Base-by-base conservation (phyloP, 352 stramenopile genomes). In the Phytopythium oedochilum region DNA sequence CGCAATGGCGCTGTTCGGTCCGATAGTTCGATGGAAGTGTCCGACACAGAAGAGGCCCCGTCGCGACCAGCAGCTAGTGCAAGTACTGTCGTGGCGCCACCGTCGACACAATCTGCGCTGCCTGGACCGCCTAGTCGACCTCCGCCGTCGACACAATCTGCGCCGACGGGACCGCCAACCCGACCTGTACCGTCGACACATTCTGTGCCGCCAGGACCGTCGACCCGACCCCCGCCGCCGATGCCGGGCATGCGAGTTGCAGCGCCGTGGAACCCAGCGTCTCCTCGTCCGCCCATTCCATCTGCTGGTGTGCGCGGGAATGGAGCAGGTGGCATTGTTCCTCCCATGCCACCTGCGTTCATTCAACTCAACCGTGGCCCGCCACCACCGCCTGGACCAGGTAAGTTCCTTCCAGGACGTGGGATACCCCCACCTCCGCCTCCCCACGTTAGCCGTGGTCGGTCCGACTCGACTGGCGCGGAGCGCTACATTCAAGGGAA, bases 1-100 rank as follows among this genome's bases (percentile, higher is more conserved):
- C 15, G 66, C 18, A 73, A 68, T 23, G 68, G 59, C 12, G 22
- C 20, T 1, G 68, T 51, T 26, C 60, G 51, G 40, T 79, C 72
- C 20, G 78, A 91, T 48, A 86, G 76, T 28, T 82, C 78, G 3
- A 91, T 89, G 81, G 81, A 89, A 32, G 53, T 89, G 40, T 89
- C 74, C 23, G 81, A 89, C 47, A 71, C 49, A 17, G 75, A 86
- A 38, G 73, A 81, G 34, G 20, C 48, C 11, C 48, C 35, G 0
- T 1, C 23, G 18, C 20, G 25, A 17, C 8, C 32, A n/a, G 36
- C 49, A 25, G 3, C 31, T 28, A 34, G 51, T 39, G 5, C 57
- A 38, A 18, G 4, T 1, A 25, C 7, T 40, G 32, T 28, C 17
- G 26, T n/a, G 35, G 45, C 18, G 43, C 31, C 53, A 22, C 51